These are phyloP conservation scores for Melampsora americana DNA, from an alignment of 1,284 basidiomycete genomes.

Conservation along the genomic window DNA sequence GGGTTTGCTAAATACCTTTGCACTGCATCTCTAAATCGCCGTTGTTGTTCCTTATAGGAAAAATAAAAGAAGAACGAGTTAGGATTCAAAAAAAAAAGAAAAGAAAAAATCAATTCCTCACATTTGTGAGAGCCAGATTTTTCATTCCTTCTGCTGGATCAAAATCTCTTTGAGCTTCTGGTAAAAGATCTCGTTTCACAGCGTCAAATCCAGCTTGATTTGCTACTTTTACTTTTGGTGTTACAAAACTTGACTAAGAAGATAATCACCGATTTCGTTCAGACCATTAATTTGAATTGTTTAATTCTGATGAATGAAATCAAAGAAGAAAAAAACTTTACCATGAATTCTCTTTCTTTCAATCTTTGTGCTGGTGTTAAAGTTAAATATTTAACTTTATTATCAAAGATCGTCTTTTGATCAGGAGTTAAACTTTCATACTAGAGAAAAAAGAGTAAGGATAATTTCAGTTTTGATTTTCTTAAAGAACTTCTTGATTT, in stretches of 20 bases:
- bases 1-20: background rate
- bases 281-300: no score
- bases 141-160: constrained; percentile 34
- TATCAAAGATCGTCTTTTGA: constrained; percentile 34
- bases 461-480: background rate
- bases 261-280: no score
- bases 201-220: constrained; percentile 40
- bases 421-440: constrained; percentile 31
- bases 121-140: constrained; percentile 3
- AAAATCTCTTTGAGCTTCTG: constrained; percentile 23
- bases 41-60: background rate
- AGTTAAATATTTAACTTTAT: constrained; percentile 9
- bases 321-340: background rate
- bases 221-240: constrained; percentile 7
- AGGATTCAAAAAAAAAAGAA: background rate
- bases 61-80: background rate
- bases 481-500: no score
- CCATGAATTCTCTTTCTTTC: constrained; percentile 24
- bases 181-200: constrained; percentile 20
- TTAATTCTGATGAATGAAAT: no score
- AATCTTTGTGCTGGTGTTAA: constrained; percentile 15
- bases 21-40: background rate
- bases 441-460: background rate
- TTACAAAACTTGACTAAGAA: constrained; percentile 25
- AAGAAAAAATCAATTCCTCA: background rate